Conservation (phyloP, 192 early-diverging fungal species). For the Chytriomyces confervae region DNA sequence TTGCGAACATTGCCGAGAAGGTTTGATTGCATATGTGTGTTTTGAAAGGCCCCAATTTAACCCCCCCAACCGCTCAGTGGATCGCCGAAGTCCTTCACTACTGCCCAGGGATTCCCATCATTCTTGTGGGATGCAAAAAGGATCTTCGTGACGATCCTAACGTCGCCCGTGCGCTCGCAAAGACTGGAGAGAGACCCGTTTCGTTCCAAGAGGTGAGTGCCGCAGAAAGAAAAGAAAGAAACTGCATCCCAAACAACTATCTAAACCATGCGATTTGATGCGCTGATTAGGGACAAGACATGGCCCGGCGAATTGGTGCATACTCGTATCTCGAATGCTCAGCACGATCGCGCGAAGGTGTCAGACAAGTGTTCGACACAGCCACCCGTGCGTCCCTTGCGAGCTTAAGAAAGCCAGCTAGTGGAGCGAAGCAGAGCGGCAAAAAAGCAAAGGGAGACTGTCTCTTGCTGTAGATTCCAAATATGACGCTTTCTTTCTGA, state of each 20-base stretch:
- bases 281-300: slow-evolving; percentile 67
- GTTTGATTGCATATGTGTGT: slow-evolving; percentile 8
- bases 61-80: too few relatives aligned
- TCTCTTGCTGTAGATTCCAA: not conserved
- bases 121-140: slow-evolving; percentile 49
- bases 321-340: slow-evolving; percentile 73
- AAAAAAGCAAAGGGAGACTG: not conserved
- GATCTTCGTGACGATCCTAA: slow-evolving; percentile 42
- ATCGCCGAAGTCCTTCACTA: slow-evolving; percentile 51
- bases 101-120: slow-evolving; percentile 36
- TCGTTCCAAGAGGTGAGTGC: slow-evolving; percentile 10
- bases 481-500: too few relatives aligned
- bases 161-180: not conserved
- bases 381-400: slow-evolving; percentile 55
- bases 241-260: too few relatives aligned
- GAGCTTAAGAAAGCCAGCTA: not conserved
- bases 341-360: slow-evolving; percentile 43
- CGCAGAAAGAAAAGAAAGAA: too few relatives aligned
- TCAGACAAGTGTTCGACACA: slow-evolving; percentile 59
- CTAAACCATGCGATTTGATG: too few relatives aligned
- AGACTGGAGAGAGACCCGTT: slow-evolving; percentile 16
- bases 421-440: not conserved
- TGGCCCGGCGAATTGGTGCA: slow-evolving; percentile 76
- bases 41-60: not conserved
- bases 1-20: slow-evolving; percentile 36